Evolutionary conservation across 2,329 filamentous ascomycete species (phyloP).

Genomic region (Aspergillus brasiliensis): DNA sequence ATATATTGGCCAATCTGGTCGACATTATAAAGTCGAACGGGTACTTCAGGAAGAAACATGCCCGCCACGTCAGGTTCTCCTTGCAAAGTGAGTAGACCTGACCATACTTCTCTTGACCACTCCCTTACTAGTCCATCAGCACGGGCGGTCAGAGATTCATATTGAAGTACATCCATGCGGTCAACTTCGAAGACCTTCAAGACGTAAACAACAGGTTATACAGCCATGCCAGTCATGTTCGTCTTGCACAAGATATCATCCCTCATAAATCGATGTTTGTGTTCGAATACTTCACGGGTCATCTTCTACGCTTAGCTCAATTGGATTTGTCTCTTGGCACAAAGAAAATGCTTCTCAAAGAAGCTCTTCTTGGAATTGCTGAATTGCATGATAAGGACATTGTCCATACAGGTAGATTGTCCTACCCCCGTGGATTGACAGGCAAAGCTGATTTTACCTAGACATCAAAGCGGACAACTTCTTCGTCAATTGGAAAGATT

Average conservation of each 20-base stretch:
- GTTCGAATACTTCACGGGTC: constrained; percentile 48
- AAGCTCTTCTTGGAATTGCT: constrained; percentile 42
- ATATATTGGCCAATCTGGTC: constrained; percentile 5
- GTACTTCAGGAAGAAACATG: constrained; percentile 8
- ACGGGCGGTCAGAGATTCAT: neutral
- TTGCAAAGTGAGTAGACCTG: constrained; percentile 8
- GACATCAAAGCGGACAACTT: constrained; percentile 11
- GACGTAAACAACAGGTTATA: constrained; percentile 18
- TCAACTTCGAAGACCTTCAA: constrained; percentile 9
- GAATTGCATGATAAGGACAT: constrained; percentile 40
- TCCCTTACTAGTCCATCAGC: constrained; percentile 2
- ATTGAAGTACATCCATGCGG: constrained; percentile 13
- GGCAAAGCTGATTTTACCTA: neutral
- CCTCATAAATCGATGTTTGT: constrained; percentile 50
- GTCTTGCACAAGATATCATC: constrained; percentile 45
- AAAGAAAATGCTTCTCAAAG: constrained; percentile 48
- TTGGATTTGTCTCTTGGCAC: constrained; percentile 41
- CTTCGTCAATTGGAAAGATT: constrained; percentile 6
- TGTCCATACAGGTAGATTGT: constrained; percentile 31
- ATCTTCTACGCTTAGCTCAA: constrained; percentile 48
- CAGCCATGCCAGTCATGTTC: constrained; percentile 31
- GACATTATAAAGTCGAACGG: constrained; percentile 2
- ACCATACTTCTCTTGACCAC: neutral
- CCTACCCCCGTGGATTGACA: neutral
- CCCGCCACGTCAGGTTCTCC: constrained; percentile 6